Conservation (phyloP, 2,329 filamentous ascomycete species). For the Tolypocladium sp. region DNA sequence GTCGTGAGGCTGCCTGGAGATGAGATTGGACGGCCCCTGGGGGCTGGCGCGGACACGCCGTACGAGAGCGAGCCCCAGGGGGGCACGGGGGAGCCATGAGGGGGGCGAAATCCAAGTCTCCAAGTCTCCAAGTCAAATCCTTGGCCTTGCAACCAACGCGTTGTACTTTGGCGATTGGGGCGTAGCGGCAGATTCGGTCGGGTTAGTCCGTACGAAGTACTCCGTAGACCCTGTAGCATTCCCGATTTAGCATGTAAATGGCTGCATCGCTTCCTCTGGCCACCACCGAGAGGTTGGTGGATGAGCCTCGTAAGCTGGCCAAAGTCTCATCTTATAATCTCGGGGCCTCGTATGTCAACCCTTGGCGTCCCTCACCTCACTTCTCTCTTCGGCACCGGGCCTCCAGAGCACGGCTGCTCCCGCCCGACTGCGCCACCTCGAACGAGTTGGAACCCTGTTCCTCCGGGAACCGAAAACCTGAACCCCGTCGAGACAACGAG, state of each 20-base stretch:
- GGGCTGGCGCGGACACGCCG: neutral
- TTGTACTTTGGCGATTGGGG: neutral
- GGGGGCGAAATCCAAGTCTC: neutral
- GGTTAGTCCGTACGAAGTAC: no score
- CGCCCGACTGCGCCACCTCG: neutral
- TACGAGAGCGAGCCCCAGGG: neutral
- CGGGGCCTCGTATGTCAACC: neutral
- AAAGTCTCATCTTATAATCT: neutral
- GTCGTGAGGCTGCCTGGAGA: neutral
- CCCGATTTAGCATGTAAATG: neutral
- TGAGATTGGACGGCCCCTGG: neutral
- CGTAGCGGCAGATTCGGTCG: neutral
- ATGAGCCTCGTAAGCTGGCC: neutral
- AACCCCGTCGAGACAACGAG: neutral
- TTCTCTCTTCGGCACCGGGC: neutral
- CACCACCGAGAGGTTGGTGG: neutral
- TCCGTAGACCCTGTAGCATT: no score
- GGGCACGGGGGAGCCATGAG: neutral
- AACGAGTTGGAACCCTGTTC: neutral
- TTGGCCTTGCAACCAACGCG: neutral
- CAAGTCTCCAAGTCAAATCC: neutral
- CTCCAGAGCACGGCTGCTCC: neutral
- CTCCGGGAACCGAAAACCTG: neutral
- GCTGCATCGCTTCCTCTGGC: neutral
- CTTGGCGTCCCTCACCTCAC: neutral